Evolutionary conservation across 805 yeast genomes (phyloP), one percentile per base, ranked within the genome.

Genomic region (Pachysolen tannophilus): DNA sequence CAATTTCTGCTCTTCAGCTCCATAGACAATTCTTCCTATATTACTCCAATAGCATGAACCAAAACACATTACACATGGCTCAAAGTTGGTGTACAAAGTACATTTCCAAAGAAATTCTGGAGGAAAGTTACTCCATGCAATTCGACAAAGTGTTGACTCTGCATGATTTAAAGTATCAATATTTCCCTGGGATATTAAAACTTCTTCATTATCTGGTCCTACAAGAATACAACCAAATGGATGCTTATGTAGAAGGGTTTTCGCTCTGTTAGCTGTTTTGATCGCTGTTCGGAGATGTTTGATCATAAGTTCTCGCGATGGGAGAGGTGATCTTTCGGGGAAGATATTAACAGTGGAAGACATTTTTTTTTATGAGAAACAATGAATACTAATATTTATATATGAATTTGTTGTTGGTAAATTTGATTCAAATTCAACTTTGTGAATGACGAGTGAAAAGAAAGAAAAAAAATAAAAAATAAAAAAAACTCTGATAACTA

Each of bases 41-140:
- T 52, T 52, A 18, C 45, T 34, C 57, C 57, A 51, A 32, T 52
- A 52, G 14, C 49, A 39, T 2, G 56, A 43, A 3, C 56, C 58
- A 9, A 52, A 43, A 37, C 58, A 52, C 56, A 53, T 53, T 16
- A 43, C 41, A 32, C 58, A 53, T 3, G 58, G 56, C 40, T 53
- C 58, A 31, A 53, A 52, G 30, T 45, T 53, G 7, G 58, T 50
- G 32, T 50, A 52, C 13, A 53, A 38, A 4, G 56, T 49, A 35
- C 58, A 53, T 26, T 38, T 21, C 56, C 56, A 53, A 2, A 53
- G 41, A 30, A 28, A 48, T 2, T 41, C 52, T 6, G 49, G 47
- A 7, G 48, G 20, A 26, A 34, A 47, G 30, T 31, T 33, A 9
- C 35, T 44, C 33, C 41, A 48, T 8, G 54, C 53, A 5, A 32